A percentile compares a stretch with the other conserved stretches of the same genome.
Conservation (phyloP, 805 yeast species). For the Kodamaea neixiangensis region DNA sequence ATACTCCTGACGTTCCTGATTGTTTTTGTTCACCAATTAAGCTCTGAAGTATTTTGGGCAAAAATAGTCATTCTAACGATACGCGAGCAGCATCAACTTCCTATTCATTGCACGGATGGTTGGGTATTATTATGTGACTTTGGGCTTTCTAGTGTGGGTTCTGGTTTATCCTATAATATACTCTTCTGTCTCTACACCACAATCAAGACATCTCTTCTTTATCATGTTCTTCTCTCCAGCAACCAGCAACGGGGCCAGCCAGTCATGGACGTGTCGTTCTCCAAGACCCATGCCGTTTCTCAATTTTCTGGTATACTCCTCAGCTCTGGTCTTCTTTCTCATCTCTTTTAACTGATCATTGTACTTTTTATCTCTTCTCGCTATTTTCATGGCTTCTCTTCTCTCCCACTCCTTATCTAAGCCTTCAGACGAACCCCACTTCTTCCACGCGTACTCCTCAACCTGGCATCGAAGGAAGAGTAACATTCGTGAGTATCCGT, state of each 20-base stretch:
- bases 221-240: conserved; percentile 40
- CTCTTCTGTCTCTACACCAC: conserved; percentile 87
- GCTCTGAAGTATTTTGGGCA: no score
- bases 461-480: conserved; percentile 85
- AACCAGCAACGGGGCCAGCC: conserved; percentile 59
- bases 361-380: conserved; percentile 76
- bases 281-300: conserved; percentile 58
- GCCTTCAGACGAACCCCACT: conserved; percentile 92
- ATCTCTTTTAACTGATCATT: conserved; percentile 78
- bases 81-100: no score
- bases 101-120: no score
- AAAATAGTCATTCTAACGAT: no score
- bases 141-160: no score
- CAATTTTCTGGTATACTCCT: conserved; percentile 72
- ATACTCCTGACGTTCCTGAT: no score
- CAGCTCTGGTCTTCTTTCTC: conserved; percentile 91
- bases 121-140: no score
- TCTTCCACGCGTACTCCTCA: conserved; percentile 88
- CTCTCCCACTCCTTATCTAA: conserved; percentile 91
- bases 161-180: conserved; percentile 28
- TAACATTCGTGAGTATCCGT: conserved; percentile 92
- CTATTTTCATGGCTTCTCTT: conserved; percentile 69
- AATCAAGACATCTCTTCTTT: conserved; percentile 67
- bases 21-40: no score
- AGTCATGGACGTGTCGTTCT: conserved; percentile 70